These are phyloP conservation scores for Pythium utonaiense DNA, from an alignment of 352 stramenopile species.

Conservation along the genomic window DNA sequence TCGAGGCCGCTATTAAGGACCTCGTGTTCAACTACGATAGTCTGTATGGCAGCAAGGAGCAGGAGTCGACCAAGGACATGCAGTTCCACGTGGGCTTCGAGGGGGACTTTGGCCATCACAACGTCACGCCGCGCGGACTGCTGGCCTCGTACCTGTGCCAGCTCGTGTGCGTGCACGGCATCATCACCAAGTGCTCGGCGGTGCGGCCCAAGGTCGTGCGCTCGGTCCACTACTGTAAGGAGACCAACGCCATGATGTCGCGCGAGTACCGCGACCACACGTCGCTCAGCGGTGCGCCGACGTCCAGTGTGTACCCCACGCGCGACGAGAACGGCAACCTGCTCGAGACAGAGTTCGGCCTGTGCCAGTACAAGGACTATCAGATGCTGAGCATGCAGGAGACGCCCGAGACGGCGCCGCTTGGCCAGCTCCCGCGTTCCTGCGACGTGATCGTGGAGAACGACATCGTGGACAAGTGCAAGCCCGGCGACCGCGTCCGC, in stretches of 20 bases:
- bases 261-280: conserved; percentile 97
- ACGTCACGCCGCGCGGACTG: conserved; percentile 93
- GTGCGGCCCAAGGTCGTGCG: conserved; percentile 98
- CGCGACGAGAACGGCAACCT: conserved; percentile 96
- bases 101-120: conserved; percentile 91
- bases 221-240: conserved; percentile 97
- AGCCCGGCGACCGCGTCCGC: conserved; percentile 96
- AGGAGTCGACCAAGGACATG: conserved; percentile 63
- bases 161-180: conserved; percentile 98
- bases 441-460: conserved; percentile 98
- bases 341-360: conserved; percentile 97
- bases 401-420: conserved; percentile 92
- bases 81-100: conserved; percentile 89
- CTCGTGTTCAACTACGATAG: conserved; percentile 80
- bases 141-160: conserved; percentile 89
- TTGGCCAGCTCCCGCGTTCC: conserved; percentile 95
- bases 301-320: conserved; percentile 90
- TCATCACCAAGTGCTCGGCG: conserved; percentile 97
- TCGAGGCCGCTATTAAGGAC: conserved; percentile 83
- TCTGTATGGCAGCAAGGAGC: conserved; percentile 75
- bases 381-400: conserved; percentile 92
- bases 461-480: conserved; percentile 98
- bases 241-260: conserved; percentile 91
- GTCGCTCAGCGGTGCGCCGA: conserved; percentile 89
- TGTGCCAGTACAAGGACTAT: conserved; percentile 98